These are phyloP conservation scores for Calycina marina DNA, from an alignment of 2,329 filamentous ascomycete genomes.

Conservation along the genomic window DNA sequence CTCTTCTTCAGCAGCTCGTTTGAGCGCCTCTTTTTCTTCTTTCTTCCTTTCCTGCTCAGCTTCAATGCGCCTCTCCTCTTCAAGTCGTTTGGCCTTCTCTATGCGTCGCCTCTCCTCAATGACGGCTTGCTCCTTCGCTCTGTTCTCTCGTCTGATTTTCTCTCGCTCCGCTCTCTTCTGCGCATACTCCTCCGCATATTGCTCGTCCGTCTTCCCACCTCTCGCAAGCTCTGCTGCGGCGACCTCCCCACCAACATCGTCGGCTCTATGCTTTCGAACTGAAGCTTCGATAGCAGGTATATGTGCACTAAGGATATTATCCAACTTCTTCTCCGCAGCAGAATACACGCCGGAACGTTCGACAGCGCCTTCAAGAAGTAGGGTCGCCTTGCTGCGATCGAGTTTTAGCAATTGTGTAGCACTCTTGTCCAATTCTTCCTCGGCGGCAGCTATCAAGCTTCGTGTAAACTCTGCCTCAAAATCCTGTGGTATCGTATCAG, in stretches of 20 bases:
- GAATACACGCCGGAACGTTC: slow-evolving; percentile 66
- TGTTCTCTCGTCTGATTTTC: slow-evolving; percentile 43
- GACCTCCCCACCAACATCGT: slow-evolving; percentile 54
- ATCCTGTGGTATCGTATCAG: slow-evolving; percentile 31
- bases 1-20: slow-evolving; percentile 16
- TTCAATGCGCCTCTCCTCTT: slow-evolving; percentile 30
- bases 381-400: slow-evolving; percentile 58
- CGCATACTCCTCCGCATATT: slow-evolving; percentile 55
- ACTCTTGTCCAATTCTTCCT: slow-evolving; percentile 62
- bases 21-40: slow-evolving; percentile 21
- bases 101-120: slow-evolving; percentile 47
- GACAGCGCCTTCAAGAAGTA: slow-evolving; percentile 63
- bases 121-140: slow-evolving; percentile 39
- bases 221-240: slow-evolving; percentile 49
- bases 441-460: slow-evolving; percentile 54
- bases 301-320: slow-evolving; percentile 47
- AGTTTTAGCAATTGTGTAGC: slow-evolving; percentile 56
- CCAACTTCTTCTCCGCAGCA: slow-evolving; percentile 52
- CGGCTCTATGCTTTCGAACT: slow-evolving; percentile 51
- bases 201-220: slow-evolving; percentile 59
- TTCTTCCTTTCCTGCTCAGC: slow-evolving; percentile 30
- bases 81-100: slow-evolving; percentile 35
- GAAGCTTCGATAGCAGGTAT: slow-evolving; percentile 51
- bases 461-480: slow-evolving; percentile 53
- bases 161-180: slow-evolving; percentile 45